Evolutionary conservation across 2,329 filamentous ascomycete species (phyloP), one percentile per base, ranked within the genome.

Genomic region (Trichophyton verrucosum): DNA sequence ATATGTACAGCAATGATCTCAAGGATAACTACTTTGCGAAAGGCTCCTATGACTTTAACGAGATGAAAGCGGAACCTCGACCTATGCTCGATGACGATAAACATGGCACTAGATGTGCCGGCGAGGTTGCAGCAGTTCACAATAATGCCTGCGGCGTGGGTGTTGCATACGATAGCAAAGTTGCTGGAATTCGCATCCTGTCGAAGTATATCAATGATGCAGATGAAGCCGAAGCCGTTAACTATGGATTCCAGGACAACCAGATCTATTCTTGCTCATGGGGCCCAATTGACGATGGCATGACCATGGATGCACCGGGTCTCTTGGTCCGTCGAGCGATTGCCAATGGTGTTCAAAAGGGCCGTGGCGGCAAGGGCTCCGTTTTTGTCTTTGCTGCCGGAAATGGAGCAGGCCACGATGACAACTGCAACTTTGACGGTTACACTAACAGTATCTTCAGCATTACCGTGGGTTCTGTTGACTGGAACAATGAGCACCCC

Each of bases 371-470:
- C 2, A 84, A 86, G 59, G 94, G 94, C 7, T 95, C 90, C 30
- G 88, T 99, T 66, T 99, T 91, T 69, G 94, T 99, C 60, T 99
- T 99, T 74, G 94, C 94, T 49, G 91, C 92, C 66, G 94, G 94
- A 62, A 99, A 99, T 70, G 94, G 94, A 61, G 95, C 92, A 8
- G 79, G 80, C 2, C 84, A 79, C 65, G 91, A 89, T 55, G 94
- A 99, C 73, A 97, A 99, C 75, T 99, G 94, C 81, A 99, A 99
- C 73, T 99, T 99, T 72, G 94, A 99, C 71, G 94, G 94, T 44
- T 99, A 99, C 75, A 99, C 94, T 62, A 99, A 99, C 78, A 96
- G 91, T 71, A 99, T 99, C 68, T 99, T 97, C 80, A 96, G 91
- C 72, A 94, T 99, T 68, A 96, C 91, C 0, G 91, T 99, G 17